phyloP scores from a whole-genome alignment of 805 yeast genomes.

The Kurtzmaniella fragi region DNA sequence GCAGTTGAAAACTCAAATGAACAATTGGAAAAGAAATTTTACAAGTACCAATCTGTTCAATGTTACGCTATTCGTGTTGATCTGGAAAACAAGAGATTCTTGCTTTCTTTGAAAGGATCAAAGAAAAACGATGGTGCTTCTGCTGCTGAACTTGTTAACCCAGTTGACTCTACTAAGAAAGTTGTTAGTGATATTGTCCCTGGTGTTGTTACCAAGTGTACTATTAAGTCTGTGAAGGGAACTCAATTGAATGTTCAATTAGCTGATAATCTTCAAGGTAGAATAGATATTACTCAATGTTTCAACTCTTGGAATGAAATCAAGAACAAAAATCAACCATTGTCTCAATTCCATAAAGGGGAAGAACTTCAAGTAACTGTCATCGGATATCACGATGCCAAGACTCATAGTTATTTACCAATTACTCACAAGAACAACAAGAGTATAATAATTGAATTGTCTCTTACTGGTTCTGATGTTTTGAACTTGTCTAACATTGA shows the following conservation, averaged over 20 bases:
- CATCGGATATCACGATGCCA: conserved; percentile 72
- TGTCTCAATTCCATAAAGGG: conserved; percentile 54
- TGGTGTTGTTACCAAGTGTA: conserved; percentile 60
- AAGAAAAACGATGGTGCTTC: conserved; percentile 17
- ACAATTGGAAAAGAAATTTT: conserved; percentile 51
- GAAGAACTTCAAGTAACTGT: conserved; percentile 57
- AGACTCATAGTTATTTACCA: conserved; percentile 63
- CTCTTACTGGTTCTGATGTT: conserved; percentile 28
- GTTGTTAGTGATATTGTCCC: conserved; percentile 46
- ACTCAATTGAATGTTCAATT: conserved; percentile 71
- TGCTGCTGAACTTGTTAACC: conserved; percentile 38
- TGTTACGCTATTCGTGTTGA: conserved; percentile 66
- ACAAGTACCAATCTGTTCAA: conserved; percentile 64
- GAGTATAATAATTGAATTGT: conserved; percentile 59
- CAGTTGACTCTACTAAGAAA: conserved; percentile 53
- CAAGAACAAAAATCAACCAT: conserved; percentile 52
- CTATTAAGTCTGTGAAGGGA: conserved; percentile 57
- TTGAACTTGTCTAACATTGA: conserved; percentile 38
- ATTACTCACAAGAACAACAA: conserved; percentile 54
- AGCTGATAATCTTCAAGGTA: conserved; percentile 75
- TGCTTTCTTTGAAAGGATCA: conserved; percentile 51
- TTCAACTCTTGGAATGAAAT: conserved; percentile 53
- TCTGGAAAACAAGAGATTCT: conserved; percentile 63
- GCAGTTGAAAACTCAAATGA: conserved; percentile 49
- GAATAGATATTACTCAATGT: conserved; percentile 71